Evolutionary conservation across 371 early-diverging fungal species (phyloP), one percentile per base, ranked within the genome.

Genomic region (Mucor circinelloides): DNA sequence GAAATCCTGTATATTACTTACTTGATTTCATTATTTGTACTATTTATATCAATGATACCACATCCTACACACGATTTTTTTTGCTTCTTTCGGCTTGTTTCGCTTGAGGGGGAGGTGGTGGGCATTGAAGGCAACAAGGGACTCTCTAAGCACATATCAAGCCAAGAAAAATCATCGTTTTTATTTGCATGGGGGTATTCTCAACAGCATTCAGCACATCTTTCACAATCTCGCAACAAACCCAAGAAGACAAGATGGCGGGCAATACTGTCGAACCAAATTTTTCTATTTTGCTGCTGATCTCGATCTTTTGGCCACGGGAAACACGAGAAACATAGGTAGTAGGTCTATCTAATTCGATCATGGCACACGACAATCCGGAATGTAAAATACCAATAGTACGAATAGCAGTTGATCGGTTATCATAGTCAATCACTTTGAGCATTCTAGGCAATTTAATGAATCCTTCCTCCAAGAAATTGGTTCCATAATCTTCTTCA

Each of bases 341-440:
- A 23, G 58, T 64, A 64, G 65, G 48, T 57, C 65, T 64, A 25
- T 58, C 48, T 34, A 64, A 58, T 64, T 64, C 58, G 10, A 64
- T 30, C 23, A 64, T 38, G 9, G 64, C 4, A 30, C 30, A 30
- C 6, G 30, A 30, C 30, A 30, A 30, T 30, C 60, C 66, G 10
- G 55, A 60, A 34, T 60, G 61, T 17, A 67, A 28, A 32, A 67
- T 7, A 23, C 67, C 67, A 60, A 60, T 55, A 3, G 67, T 67
- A 31, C 67, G 42, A 42, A 67, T 28, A 0, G 44, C 31, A 28
- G 55, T 32, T 44, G 61, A 60, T 13, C 61, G 55, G 19, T 60
- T 19, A 56, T 60, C 61, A 60, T 31, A 60, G 40, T 21, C 23
- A 10, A 66, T 40, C 32, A 30, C 40, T 52, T 59, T 38, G 8